Percentiles rank a stretch among this genome's conserved stretches.
Conservation (phyloP, 495 filamentous ascomycete species). For the Penicillium bovifimosum region DNA sequence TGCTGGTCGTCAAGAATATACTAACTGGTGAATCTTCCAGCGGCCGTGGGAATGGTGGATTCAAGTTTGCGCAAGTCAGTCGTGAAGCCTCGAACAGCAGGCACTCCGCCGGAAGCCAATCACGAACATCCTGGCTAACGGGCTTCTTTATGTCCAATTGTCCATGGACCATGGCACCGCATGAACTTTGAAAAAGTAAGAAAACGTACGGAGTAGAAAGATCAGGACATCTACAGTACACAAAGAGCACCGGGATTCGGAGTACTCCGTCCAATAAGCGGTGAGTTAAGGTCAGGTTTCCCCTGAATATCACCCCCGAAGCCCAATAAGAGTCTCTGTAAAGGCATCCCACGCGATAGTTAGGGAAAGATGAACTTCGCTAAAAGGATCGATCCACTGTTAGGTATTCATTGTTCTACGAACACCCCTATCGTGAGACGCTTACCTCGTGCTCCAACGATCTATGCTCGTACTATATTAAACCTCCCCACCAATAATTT, state of each 20-base stretch:
- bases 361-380: conserved; percentile 3
- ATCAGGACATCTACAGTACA: background rate
- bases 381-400: background rate
- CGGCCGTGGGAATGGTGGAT: background rate
- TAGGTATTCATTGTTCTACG: background rate
- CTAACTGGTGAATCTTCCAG: background rate
- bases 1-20: background rate
- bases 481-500: conserved; percentile 9
- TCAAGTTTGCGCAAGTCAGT: background rate
- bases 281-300: background rate
- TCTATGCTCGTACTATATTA: background rate
- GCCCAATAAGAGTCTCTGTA: background rate
- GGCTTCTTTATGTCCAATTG: too few relatives aligned
- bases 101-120: background rate
- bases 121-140: background rate
- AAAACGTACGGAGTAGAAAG: background rate
- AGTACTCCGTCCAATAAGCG: background rate
- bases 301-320: background rate
- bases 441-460: background rate
- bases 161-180: background rate
- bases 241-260: background rate
- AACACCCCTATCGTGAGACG: conserved; percentile 3
- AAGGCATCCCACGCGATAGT: background rate
- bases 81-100: background rate
- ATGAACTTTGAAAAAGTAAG: too few relatives aligned